Evolutionary conservation across 2,329 filamentous ascomycete species (phyloP).

Genomic region (Colletotrichum chrysophilum): DNA sequence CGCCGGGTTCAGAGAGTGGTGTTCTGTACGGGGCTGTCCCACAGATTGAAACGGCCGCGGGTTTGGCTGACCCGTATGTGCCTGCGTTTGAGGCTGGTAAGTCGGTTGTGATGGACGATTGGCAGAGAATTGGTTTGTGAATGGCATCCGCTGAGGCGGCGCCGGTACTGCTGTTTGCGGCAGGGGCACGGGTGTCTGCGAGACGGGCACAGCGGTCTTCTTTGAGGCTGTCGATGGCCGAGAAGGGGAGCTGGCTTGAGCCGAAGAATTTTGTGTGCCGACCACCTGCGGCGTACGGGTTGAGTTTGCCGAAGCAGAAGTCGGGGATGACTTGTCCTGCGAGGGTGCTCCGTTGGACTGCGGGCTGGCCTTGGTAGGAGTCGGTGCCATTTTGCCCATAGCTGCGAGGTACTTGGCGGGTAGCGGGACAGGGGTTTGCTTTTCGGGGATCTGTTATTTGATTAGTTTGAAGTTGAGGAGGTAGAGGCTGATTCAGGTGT

Average conservation of each 20-base stretch:
- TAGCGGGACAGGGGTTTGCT: conserved; percentile 49
- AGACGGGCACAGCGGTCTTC: not conserved
- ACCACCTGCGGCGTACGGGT: not conserved
- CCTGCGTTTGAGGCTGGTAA: not conserved
- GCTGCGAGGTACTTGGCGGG: conserved; percentile 49
- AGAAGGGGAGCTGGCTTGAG: not conserved
- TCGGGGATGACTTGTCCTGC: not conserved
- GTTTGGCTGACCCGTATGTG: not conserved
- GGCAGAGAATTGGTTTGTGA: conserved; percentile 3
- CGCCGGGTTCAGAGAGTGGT: conserved; percentile 13
- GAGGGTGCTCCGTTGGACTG: not conserved
- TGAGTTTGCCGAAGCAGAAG: not conserved
- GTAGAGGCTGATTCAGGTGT: conserved; percentile 23
- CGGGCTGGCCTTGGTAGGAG: conserved; percentile 6
- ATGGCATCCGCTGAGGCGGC: conserved; percentile 5
- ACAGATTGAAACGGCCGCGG: not conserved
- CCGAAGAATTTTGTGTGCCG: not conserved
- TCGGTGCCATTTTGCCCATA: conserved; percentile 35
- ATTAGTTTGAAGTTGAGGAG: conserved; percentile 23
- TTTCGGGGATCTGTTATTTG: conserved; percentile 37
- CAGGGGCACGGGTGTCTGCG: not conserved
- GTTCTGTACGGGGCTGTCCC: not conserved
- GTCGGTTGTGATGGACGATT: not conserved
- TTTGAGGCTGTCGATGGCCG: not conserved
- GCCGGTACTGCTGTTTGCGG: not conserved